A percentile compares a stretch with the other conserved stretches of the same genome.
Conservation (phyloP, 169 alveolate genomes). For the Eimeria zaria region DNA sequence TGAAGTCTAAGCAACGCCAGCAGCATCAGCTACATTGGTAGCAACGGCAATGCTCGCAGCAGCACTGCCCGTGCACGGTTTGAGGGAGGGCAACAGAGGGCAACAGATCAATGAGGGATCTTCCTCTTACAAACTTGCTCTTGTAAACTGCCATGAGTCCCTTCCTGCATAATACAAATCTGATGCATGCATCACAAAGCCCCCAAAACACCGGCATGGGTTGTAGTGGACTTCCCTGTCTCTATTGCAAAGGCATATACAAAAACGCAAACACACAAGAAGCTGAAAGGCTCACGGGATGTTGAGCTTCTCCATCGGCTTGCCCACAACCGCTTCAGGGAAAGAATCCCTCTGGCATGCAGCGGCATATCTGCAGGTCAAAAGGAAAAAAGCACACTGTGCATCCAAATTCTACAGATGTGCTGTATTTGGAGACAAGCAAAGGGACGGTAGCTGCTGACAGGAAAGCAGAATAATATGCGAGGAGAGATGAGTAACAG, state of each 20-base stretch:
- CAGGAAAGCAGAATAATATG: background rate
- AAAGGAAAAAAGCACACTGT: background rate
- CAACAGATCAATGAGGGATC: background rate
- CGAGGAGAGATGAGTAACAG: background rate
- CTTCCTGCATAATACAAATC: slow-evolving; percentile 83
- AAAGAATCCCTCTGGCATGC: slow-evolving; percentile 34
- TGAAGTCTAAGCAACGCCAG: background rate
- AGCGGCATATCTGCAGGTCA: slow-evolving; percentile 62
- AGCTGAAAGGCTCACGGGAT: slow-evolving; percentile 47
- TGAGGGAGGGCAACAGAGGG: background rate
- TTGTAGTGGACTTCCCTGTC: background rate
- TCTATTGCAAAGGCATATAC: background rate
- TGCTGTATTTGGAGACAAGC: background rate
- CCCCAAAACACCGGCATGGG: background rate
- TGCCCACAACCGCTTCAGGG: slow-evolving; percentile 74
- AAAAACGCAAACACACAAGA: background rate
- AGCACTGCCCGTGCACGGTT: background rate
- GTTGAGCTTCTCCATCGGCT: slow-evolving; percentile 18
- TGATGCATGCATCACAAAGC: slow-evolving; percentile 20
- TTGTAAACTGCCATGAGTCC: slow-evolving; percentile 80
- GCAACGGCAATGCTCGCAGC: background rate
- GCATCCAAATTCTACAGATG: background rate
- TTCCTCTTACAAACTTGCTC: slow-evolving; percentile 73
- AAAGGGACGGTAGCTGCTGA: background rate
- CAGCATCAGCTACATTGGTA: background rate